Percentiles rank a stretch among this genome's conserved stretches.
phyloP scores from a whole-genome alignment of 2,329 filamentous ascomycete genomes.

The Pyrenochaeta sp. region DNA sequence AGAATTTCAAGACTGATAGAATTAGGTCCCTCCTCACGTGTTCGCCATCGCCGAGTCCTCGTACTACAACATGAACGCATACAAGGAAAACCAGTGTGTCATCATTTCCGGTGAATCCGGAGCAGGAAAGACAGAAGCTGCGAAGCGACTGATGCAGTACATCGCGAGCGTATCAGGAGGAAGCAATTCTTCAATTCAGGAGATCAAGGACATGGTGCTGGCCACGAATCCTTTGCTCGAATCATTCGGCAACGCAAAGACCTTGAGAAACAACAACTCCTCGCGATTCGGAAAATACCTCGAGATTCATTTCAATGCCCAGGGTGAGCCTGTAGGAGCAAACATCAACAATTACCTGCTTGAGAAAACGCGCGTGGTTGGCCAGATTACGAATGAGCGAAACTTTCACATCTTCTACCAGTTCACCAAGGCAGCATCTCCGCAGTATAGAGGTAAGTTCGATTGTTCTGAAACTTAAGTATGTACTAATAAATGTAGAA shows the following conservation, averaged over 20 bases:
- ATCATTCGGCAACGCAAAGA: constrained; percentile 98
- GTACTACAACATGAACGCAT: constrained; percentile 99
- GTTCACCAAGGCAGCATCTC: constrained; percentile 93
- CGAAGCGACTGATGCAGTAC: constrained; percentile 99
- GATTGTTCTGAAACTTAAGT: background rate
- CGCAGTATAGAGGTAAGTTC: constrained; percentile 71
- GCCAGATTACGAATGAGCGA: constrained; percentile 92
- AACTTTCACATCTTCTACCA: constrained; percentile 99
- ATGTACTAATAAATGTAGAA: constrained; percentile 54
- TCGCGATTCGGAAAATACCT: constrained; percentile 98
- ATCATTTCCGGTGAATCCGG: constrained; percentile 99
- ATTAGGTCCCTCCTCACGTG: constrained; percentile 83
- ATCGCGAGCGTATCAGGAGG: constrained; percentile 96
- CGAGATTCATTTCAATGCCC: constrained; percentile 91
- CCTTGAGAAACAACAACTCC: constrained; percentile 97
- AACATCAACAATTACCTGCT: constrained; percentile 98
- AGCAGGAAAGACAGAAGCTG: constrained; percentile 97
- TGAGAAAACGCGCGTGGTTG: constrained; percentile 93
- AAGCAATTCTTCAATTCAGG: constrained; percentile 82
- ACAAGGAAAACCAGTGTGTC: constrained; percentile 98
- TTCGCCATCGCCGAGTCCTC: constrained; percentile 95
- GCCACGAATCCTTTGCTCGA: constrained; percentile 97
- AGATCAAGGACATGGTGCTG: constrained; percentile 99
- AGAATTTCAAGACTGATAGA: constrained; percentile 19
- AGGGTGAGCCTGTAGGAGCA: constrained; percentile 91